Base-by-base conservation (phyloP, 108 stramenopile genomes). In the Aurantiochytrium sp. region DNA sequence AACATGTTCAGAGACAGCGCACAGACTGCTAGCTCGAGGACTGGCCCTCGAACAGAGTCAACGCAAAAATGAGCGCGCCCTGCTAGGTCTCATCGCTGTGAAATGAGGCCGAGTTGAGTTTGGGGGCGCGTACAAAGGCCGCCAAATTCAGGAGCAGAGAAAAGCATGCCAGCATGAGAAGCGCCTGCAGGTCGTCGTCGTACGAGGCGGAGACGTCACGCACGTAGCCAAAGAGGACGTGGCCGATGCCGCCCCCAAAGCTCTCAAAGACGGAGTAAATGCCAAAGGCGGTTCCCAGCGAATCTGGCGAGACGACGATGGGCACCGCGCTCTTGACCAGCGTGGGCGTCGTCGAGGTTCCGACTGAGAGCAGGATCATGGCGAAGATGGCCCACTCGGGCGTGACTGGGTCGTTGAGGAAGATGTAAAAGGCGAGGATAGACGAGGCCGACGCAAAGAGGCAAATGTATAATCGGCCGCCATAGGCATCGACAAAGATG, bases 181-280 rank as follows among this genome's bases (percentile, higher is more conserved):
- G 30, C 42, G 45, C 73, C 73, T 27, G 73, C n/a, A 81, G 1
- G 32, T 81, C 73, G 6, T 37, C 39, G 6, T 6, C 19, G 3
- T 81, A 81, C 2, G 42, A 48, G 39, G 39, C 39, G 12, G 42
- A 48, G 24, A 48, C 0, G 73, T 81, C 73, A 12, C 73, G 73
- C 12, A 81, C 24, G 32, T 48, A 41, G 24, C 73, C 73, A 3
- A 81, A 81, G 1, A 48, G 21, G 0, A 81, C 45, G 32, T 81
- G 73, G 12, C 73, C 73, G 73, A 81, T 48, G 45, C 73, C 45
- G 21, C 73, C 73, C 6, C 73, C 73, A 27, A 81, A 48, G 45
- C 73, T 81, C 73, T 81, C 73, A 42, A 81, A 81, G 0, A 81
- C 45, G 19, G 73, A 81, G 45, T 81, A 81, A 48, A 81, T 48